A percentile compares a stretch with the other conserved stretches of the same genome.
phyloP scores from a whole-genome alignment of 257 asterid species.

The Solanum virginianum region DNA sequence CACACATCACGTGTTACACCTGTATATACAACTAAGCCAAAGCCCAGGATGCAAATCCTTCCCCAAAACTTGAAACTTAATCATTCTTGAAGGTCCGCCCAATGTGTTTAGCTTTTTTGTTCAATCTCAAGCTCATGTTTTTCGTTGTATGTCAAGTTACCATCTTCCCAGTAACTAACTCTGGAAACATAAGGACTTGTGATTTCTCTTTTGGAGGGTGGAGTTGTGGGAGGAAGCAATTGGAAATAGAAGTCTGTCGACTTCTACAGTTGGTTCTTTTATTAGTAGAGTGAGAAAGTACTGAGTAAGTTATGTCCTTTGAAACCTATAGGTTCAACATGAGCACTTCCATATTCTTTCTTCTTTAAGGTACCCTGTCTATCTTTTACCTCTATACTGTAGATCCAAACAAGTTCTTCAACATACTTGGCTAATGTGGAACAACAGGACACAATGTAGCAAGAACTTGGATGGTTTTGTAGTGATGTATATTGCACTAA shows the following conservation, averaged over 20 bases:
- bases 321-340: background rate
- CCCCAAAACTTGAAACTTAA: background rate
- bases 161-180: background rate
- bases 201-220: background rate
- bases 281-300: background rate
- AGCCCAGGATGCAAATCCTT: background rate
- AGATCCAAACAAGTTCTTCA: background rate
- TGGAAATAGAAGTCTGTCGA: background rate
- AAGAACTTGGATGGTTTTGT: background rate
- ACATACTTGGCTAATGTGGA: background rate
- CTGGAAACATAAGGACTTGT: background rate
- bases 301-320: background rate
- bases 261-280: background rate
- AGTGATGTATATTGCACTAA: background rate
- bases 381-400: background rate
- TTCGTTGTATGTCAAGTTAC: background rate
- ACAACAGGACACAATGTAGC: background rate
- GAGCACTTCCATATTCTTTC: background rate
- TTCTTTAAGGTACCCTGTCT: background rate
- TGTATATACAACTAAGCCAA: background rate
- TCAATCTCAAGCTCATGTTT: background rate
- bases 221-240: background rate
- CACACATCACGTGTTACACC: background rate
- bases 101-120: background rate
- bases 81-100: background rate